Percentiles rank a stretch among this genome's conserved stretches.
Evolutionary conservation across 2,329 filamentous ascomycete species (phyloP).

Genomic region (Camptophora hylomeconis): DNA sequence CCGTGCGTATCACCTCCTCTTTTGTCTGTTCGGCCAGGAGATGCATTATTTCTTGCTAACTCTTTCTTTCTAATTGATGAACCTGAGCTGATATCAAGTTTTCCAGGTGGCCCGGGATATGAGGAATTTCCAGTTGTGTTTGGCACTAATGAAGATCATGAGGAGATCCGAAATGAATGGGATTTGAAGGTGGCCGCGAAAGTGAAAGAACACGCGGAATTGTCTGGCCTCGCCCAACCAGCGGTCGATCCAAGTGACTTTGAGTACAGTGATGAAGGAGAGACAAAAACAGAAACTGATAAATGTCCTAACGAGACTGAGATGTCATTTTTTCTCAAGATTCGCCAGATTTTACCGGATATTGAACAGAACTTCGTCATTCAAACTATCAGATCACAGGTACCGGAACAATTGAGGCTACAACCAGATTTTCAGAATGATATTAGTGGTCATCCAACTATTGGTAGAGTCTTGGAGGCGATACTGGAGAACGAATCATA

Average conservation of each 20-base stretch:
- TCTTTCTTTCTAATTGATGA: too few relatives aligned
- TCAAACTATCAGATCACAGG: conserved; percentile 6
- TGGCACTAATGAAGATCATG: conserved; percentile 10
- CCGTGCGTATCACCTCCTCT: too few relatives aligned
- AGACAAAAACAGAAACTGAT: neutral
- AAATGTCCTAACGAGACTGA: conserved; percentile 3
- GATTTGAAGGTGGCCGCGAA: conserved; percentile 9
- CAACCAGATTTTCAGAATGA: neutral
- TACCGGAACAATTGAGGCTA: neutral
- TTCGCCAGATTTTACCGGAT: conserved; percentile 34
- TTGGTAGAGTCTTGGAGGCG: conserved; percentile 26
- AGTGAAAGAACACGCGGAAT: conserved; percentile 5
- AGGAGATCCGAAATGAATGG: conserved; percentile 15
- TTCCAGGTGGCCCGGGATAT: conserved; percentile 15
- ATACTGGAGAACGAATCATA: conserved; percentile 29
- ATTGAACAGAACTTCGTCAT: conserved; percentile 30
- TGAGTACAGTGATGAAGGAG: conserved; percentile 5
- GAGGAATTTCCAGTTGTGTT: conserved; percentile 15
- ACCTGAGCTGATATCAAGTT: too few relatives aligned
- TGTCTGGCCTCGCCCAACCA: conserved; percentile 1
- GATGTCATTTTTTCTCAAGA: conserved; percentile 23
- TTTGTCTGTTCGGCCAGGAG: too few relatives aligned
- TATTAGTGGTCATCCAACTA: too few relatives aligned
- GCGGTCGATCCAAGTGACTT: conserved; percentile 4
- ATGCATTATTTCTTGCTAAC: too few relatives aligned